phyloP scores from a whole-genome alignment of 805 yeast genomes.

The Yamadazyma insecticola region DNA sequence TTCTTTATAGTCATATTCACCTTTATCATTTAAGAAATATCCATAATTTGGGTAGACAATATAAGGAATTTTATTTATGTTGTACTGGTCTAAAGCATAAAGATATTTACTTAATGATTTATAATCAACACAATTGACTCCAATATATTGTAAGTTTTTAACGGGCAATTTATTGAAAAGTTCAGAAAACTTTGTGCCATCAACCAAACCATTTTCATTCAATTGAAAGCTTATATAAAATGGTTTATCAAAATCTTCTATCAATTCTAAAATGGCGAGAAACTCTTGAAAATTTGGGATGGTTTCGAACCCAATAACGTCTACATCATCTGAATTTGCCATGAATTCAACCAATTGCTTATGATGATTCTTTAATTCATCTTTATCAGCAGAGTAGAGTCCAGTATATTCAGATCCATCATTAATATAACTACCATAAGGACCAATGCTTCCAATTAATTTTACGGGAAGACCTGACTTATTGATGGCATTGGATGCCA shows the following conservation, averaged over 20 bases:
- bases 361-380: constrained; percentile 49
- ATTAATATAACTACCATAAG: constrained; percentile 68
- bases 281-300: constrained; percentile 61
- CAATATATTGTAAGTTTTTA: constrained; percentile 43
- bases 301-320: constrained; percentile 65
- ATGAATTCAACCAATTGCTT: constrained; percentile 35
- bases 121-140: constrained; percentile 65
- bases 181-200: not conserved
- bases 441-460: constrained; percentile 68
- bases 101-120: constrained; percentile 36
- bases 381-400: constrained; percentile 34
- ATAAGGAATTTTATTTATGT: too few relatives aligned
- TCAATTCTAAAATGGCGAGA: constrained; percentile 37
- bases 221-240: constrained; percentile 42
- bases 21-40: constrained; percentile 45
- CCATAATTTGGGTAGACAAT: constrained; percentile 76
- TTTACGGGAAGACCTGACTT: not conserved
- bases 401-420: constrained; percentile 75
- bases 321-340: constrained; percentile 38
- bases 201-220: constrained; percentile 8
- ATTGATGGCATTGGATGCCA: constrained; percentile 16
- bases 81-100: too few relatives aligned
- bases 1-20: constrained; percentile 41
- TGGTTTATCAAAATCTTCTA: constrained; percentile 28
- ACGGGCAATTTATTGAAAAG: not conserved